Percentiles rank a stretch among this genome's conserved stretches.
These are phyloP conservation scores for Melampsora americana DNA, from an alignment of 1,284 basidiomycete species.

Conservation along the genomic window DNA sequence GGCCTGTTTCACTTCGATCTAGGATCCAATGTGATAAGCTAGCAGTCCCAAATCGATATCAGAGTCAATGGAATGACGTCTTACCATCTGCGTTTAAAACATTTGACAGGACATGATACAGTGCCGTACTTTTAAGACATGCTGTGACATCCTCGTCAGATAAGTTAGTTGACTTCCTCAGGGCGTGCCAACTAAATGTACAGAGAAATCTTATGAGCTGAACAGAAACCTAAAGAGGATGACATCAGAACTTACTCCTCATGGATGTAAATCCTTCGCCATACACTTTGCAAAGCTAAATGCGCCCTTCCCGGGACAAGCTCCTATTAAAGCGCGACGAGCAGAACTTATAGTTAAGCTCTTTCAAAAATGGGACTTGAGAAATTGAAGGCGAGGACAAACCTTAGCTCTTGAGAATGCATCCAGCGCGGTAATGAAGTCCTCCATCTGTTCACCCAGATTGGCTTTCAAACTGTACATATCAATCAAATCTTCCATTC, in stretches of 20 bases:
- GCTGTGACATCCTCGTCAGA: slow-evolving; percentile 68
- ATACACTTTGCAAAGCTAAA: slow-evolving; percentile 70
- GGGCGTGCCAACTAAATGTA: slow-evolving; percentile 64
- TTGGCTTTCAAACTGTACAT: slow-evolving; percentile 58
- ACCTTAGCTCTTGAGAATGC: slow-evolving; percentile 56
- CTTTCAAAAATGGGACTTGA: too few relatives aligned
- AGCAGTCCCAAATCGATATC: not conserved
- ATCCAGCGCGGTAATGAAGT: slow-evolving; percentile 58
- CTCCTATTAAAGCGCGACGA: slow-evolving; percentile 59
- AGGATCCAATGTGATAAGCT: not conserved
- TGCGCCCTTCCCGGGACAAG: slow-evolving; percentile 67
- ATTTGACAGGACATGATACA: slow-evolving; percentile 57
- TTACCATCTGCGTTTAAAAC: slow-evolving; percentile 25
- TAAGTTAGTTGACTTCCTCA: slow-evolving; percentile 66
- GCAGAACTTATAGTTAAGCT: not conserved
- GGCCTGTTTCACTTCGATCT: slow-evolving; percentile 19
- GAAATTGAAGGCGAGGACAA: slow-evolving; percentile 35
- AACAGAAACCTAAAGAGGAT: not conserved
- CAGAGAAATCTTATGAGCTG: not conserved
- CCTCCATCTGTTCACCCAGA: slow-evolving; percentile 52
- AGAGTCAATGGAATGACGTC: not conserved
- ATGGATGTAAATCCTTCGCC: slow-evolving; percentile 79
- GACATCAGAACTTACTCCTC: slow-evolving; percentile 68
- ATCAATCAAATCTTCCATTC: slow-evolving; percentile 59
- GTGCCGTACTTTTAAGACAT: slow-evolving; percentile 66